Evolutionary conservation across 768 basidiomycete species (phyloP).

Genomic region (Suillus subluteus): DNA sequence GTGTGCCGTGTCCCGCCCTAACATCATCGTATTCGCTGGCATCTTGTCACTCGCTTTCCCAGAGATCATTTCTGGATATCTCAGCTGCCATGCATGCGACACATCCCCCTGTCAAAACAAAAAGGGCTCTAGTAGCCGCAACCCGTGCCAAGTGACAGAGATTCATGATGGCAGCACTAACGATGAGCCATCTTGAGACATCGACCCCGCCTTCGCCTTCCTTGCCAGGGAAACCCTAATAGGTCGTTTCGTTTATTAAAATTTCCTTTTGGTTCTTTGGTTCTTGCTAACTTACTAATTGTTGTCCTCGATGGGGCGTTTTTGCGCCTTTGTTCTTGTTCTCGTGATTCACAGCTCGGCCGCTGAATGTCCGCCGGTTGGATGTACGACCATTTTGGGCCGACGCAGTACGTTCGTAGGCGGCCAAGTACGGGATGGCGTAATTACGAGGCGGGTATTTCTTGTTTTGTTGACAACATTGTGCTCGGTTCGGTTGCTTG

Average conservation of each 20-base stretch:
- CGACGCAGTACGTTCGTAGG: not conserved
- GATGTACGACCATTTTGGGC: not conserved
- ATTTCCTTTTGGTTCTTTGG: not conserved
- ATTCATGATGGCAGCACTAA: not conserved
- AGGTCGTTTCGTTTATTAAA: not conserved
- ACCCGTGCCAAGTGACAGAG: constrained; percentile 4
- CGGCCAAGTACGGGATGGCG: not conserved
- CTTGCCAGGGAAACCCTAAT: constrained; percentile 3
- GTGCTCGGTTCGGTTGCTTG: not conserved
- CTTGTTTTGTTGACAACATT: not conserved
- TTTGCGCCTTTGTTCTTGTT: constrained; percentile 6
- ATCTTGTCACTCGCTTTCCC: constrained; percentile 8
- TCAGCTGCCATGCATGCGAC: not conserved
- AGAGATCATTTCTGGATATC: constrained; percentile 5
- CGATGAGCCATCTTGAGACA: constrained; percentile 1
- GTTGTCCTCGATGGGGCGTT: constrained; percentile 7
- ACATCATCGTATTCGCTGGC: constrained; percentile 5
- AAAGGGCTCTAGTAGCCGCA: not conserved
- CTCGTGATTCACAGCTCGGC: constrained; percentile 2
- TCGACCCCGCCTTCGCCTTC: constrained; percentile 5
- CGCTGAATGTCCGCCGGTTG: not conserved
- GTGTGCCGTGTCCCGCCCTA: constrained; percentile 8
- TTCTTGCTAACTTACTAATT: constrained; percentile 8
- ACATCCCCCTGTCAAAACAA: not conserved
- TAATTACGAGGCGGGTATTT: constrained; percentile 2